These are phyloP conservation scores for Meira miltonrushii DNA, from an alignment of 1,284 basidiomycete genomes.

Conservation along the genomic window DNA sequence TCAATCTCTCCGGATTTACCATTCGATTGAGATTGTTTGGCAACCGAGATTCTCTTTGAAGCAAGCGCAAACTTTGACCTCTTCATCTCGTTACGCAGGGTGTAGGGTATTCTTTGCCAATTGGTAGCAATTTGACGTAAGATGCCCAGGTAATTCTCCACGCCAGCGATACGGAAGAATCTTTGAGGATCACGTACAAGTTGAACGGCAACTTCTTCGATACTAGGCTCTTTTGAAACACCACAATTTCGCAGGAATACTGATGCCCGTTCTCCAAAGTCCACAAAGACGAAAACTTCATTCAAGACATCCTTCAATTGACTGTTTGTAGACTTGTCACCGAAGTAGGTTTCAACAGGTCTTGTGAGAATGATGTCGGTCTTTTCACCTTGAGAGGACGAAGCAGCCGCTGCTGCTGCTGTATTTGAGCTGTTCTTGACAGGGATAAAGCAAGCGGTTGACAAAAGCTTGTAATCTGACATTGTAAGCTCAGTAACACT, in stretches of 20 bases:
- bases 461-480: slow-evolving; percentile 27
- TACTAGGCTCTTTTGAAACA: slow-evolving; percentile 79
- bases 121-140: slow-evolving; percentile 80
- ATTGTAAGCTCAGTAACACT: slow-evolving; percentile 51
- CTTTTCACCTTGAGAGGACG: slow-evolving; percentile 8
- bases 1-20: slow-evolving; percentile 6
- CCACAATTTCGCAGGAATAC: slow-evolving; percentile 76
- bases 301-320: slow-evolving; percentile 28
- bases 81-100: slow-evolving; percentile 65
- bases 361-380: slow-evolving; percentile 25
- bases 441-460: slow-evolving; percentile 35
- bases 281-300: slow-evolving; percentile 70
- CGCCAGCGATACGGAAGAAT: slow-evolving; percentile 66
- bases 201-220: slow-evolving; percentile 62
- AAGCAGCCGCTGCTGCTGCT: background rate
- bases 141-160: slow-evolving; percentile 66
- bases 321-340: slow-evolving; percentile 19
- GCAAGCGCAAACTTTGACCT: slow-evolving; percentile 68
- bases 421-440: slow-evolving; percentile 20
- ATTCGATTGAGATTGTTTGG: background rate
- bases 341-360: slow-evolving; percentile 61
- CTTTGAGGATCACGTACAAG: slow-evolving; percentile 57
- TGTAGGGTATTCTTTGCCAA: slow-evolving; percentile 60
- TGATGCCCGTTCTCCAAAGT: slow-evolving; percentile 79
- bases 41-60: slow-evolving; percentile 57